A percentile compares a stretch with the other conserved stretches of the same genome.
Conservation (phyloP, 306 rosid genomes). For the Malus domestica region DNA sequence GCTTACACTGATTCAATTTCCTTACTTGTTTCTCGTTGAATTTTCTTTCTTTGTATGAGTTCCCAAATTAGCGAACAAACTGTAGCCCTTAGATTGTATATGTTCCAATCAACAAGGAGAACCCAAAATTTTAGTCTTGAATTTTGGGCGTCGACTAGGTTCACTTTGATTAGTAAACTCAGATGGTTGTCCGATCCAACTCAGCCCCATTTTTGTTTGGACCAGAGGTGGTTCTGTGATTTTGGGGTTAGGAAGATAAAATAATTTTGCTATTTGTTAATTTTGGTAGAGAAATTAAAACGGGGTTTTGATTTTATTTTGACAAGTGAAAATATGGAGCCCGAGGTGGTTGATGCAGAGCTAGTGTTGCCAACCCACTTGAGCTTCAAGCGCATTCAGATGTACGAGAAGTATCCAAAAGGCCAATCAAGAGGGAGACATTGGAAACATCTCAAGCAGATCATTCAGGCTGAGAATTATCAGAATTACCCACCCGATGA, state of each 20-base stretch:
- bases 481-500: slow-evolving; percentile 64
- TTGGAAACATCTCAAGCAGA: slow-evolving; percentile 96
- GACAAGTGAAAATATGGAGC: slow-evolving; percentile 40
- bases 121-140: too few species aligned
- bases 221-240: background rate
- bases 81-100: too few species aligned
- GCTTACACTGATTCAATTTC: too few species aligned
- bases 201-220: background rate
- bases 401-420: slow-evolving; percentile 86
- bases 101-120: too few species aligned
- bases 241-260: background rate
- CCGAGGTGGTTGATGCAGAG: slow-evolving; percentile 69
- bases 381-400: slow-evolving; percentile 74
- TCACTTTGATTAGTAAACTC: background rate
- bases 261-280: background rate
- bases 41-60: too few species aligned
- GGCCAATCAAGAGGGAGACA: slow-evolving; percentile 87
- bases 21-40: too few species aligned
- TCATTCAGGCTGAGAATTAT: slow-evolving; percentile 83
- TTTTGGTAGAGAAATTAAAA: background rate
- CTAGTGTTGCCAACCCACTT: slow-evolving; percentile 70
- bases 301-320: background rate
- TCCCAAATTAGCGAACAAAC: too few species aligned
- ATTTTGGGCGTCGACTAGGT: background rate
- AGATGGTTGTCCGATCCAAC: background rate